phyloP scores from a whole-genome alignment of 331 rosid species.

The Acacia pycnantha region DNA sequence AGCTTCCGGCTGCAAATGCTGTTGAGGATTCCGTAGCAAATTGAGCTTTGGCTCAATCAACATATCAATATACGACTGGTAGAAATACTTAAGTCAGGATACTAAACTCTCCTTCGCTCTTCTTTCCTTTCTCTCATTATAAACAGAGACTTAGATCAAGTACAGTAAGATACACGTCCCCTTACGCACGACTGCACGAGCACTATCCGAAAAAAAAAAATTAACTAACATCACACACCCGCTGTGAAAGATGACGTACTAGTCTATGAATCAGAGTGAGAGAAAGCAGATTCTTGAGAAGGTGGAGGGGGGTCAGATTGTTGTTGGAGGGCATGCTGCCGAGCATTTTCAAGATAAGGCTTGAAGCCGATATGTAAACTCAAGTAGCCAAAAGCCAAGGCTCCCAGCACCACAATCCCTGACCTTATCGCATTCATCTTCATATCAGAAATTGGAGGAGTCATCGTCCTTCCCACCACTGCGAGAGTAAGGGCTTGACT shows the following conservation, averaged over 20 bases:
- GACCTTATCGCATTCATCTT: slow-evolving; percentile 77
- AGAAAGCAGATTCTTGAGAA: slow-evolving; percentile 38
- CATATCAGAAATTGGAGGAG: slow-evolving; percentile 34
- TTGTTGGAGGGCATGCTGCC: slow-evolving; percentile 41
- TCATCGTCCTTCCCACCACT: slow-evolving; percentile 14
- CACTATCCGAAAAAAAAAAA: neutral
- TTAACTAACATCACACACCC: neutral
- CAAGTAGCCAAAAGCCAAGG: slow-evolving; percentile 80
- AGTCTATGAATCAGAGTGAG: slow-evolving; percentile 30
- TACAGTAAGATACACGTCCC: neutral
- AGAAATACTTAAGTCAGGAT: neutral
- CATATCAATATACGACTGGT: neutral
- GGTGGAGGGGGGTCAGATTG: slow-evolving; percentile 41
- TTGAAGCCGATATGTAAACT: slow-evolving; percentile 69
- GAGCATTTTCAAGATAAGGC: slow-evolving; percentile 78
- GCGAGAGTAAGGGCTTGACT: neutral
- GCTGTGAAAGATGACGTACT: neutral
- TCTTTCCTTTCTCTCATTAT: neutral
- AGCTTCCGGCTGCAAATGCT: neutral
- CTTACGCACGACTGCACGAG: neutral
- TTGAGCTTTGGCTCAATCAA: neutral
- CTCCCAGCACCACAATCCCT: slow-evolving; percentile 78
- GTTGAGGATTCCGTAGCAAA: neutral
- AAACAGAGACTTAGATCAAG: neutral
- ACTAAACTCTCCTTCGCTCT: neutral